A percentile compares a stretch with the other conserved stretches of the same genome.
These are phyloP conservation scores for Hypoxylon perforatum DNA, from an alignment of 495 filamentous ascomycete genomes.

Conservation along the genomic window DNA sequence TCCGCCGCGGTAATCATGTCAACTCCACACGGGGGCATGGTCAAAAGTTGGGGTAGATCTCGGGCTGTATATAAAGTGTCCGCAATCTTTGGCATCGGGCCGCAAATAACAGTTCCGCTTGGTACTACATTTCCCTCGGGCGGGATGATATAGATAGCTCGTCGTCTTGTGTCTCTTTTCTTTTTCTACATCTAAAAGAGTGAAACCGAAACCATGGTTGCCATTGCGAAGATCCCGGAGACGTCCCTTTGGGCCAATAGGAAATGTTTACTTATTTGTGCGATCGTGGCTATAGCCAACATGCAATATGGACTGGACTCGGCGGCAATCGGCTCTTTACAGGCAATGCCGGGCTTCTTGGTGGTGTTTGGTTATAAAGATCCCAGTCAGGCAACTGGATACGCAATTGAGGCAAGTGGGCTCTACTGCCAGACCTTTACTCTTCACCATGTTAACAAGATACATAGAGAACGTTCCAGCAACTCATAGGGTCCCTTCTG, in stretches of 20 bases:
- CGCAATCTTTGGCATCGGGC: not conserved
- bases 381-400: constrained; percentile 42
- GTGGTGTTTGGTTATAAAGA: constrained; percentile 58
- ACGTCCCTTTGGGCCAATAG: constrained; percentile 54
- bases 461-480: constrained; percentile 48
- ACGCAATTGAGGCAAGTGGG: constrained; percentile 46
- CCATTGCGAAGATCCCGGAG: constrained; percentile 41
- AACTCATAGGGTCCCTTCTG: constrained; percentile 55
- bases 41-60: constrained; percentile 37
- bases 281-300: constrained; percentile 53
- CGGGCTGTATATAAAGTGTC: constrained; percentile 5
- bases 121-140: not conserved
- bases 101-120: not conserved
- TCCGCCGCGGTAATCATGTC: constrained; percentile 15
- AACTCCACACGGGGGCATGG: constrained; percentile 17
- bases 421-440: not conserved
- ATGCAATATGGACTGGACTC: constrained; percentile 60
- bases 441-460: constrained; percentile 26
- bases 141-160: not conserved
- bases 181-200: not conserved
- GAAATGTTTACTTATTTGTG: constrained; percentile 54
- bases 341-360: constrained; percentile 60
- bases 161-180: not conserved
- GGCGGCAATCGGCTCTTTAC: constrained; percentile 53
- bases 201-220: constrained; percentile 20